Evolutionary conservation across 371 early-diverging fungal genomes (phyloP).

Genomic region (Apophysomyces ossiformis): DNA sequence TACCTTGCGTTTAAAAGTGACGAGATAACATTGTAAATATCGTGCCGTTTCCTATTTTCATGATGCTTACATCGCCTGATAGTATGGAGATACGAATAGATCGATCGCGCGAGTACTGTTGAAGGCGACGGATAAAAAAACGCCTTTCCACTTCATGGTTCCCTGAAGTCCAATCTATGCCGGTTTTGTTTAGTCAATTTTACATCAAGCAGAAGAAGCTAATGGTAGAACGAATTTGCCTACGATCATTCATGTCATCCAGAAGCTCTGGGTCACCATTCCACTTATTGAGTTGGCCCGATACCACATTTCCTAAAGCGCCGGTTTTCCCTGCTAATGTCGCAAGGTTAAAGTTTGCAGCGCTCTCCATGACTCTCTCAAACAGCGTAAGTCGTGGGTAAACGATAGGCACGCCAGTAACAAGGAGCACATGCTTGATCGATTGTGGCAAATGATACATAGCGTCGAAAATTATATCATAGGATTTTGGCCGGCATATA

Average conservation of each 20-base stretch:
- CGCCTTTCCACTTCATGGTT: constrained; percentile 74
- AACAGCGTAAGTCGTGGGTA: constrained; percentile 74
- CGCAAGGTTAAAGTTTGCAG: constrained; percentile 43
- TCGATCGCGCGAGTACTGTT: constrained; percentile 66
- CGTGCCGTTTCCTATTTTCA: background rate
- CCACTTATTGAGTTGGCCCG: constrained; percentile 53
- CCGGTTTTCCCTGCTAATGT: constrained; percentile 55
- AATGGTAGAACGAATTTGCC: background rate
- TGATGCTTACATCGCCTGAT: constrained; percentile 72
- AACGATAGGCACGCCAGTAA: constrained; percentile 75
- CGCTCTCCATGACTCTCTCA: constrained; percentile 57
- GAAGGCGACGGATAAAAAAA: constrained; percentile 66
- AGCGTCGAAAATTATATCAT: constrained; percentile 59
- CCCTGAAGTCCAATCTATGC: constrained; percentile 65
- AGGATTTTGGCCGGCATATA: constrained; percentile 62
- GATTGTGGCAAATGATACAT: constrained; percentile 59
- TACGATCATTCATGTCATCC: constrained; percentile 76
- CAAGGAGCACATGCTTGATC: constrained; percentile 66
- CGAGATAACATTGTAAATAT: background rate
- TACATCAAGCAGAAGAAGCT: constrained; percentile 8
- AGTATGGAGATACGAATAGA: constrained; percentile 77
- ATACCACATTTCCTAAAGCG: constrained; percentile 52
- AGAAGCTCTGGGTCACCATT: constrained; percentile 84
- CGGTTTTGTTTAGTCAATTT: constrained; percentile 17
- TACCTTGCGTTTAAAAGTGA: constrained; percentile 10